Conservation (phyloP, 805 yeast genomes). For the Yamadazyma scolyti region DNA sequence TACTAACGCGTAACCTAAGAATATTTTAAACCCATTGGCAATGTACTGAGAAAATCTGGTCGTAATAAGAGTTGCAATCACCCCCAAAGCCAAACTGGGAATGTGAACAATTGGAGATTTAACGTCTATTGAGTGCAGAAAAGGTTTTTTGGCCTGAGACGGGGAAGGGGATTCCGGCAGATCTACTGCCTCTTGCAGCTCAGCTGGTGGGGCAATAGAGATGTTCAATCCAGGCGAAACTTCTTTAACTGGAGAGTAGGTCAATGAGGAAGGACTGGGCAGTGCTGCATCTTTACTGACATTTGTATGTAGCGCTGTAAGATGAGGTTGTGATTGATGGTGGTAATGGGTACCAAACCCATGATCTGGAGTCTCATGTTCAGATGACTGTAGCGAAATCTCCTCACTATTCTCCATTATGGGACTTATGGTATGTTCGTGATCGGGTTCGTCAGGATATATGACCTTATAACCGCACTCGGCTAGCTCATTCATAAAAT, state of each 20-base stretch:
- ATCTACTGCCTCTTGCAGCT: too few species aligned
- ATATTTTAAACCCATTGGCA: constrained; percentile 14
- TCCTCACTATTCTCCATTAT: not conserved
- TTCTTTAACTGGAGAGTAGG: constrained; percentile 2
- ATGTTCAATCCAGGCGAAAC: constrained; percentile 6
- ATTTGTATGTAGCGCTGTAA: not conserved
- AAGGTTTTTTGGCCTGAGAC: not conserved
- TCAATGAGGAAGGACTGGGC: too few species aligned
- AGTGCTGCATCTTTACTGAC: too few species aligned
- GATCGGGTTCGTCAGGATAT: constrained; percentile 8
- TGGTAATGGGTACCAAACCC: too few species aligned
- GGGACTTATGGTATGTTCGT: constrained; percentile 1
- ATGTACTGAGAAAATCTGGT: constrained; percentile 20
- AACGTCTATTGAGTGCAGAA: not conserved
- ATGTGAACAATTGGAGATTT: constrained; percentile 15
- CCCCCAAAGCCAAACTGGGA: constrained; percentile 27
- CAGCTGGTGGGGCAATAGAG: constrained; percentile 2
- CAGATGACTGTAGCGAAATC: too few species aligned
- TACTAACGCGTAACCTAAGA: constrained; percentile 18
- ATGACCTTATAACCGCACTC: constrained; percentile 27
- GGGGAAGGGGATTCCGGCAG: not conserved
- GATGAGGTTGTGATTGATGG: too few species aligned
- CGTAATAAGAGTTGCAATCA: constrained; percentile 18
- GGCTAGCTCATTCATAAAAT: constrained; percentile 26
- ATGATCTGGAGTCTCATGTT: too few species aligned